These are phyloP conservation scores for Camelina neglecta DNA, from an alignment of 345 rosid species.

Conservation along the genomic window DNA sequence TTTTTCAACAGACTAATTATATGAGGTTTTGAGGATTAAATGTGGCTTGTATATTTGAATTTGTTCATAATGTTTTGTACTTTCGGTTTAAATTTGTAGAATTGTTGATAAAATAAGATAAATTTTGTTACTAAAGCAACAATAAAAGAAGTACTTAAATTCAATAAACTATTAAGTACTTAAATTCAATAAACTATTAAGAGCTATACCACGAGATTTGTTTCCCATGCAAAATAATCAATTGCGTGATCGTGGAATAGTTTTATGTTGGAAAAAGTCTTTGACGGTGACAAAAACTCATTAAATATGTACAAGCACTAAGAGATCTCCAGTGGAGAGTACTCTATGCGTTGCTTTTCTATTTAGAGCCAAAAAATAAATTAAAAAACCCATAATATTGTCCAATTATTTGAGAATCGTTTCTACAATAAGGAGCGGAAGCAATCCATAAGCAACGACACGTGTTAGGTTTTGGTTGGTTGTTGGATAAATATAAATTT, in stretches of 20 bases:
- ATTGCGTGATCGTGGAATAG: slow-evolving; percentile 22
- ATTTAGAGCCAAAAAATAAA: too few species aligned
- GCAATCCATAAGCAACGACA: too few species aligned
- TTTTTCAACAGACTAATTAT: too few species aligned
- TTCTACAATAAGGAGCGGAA: too few species aligned
- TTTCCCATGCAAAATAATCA: slow-evolving; percentile 27
- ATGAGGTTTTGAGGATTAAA: too few species aligned
- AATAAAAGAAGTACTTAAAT: neutral
- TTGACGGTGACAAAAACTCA: slow-evolving; percentile 18
- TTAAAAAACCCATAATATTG: too few species aligned
- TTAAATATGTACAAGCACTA: neutral
- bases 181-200: neutral
- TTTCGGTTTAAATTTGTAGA: neutral
- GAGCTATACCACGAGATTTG: slow-evolving; percentile 26
- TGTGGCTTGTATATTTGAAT: too few species aligned
- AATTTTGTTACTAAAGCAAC: neutral
- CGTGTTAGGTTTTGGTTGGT: too few species aligned
- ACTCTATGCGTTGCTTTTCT: too few species aligned
- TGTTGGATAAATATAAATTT: too few species aligned
- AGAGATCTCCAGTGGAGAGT: too few species aligned
- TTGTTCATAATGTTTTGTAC: neutral
- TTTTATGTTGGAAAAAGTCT: slow-evolving; percentile 29
- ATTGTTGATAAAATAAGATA: neutral
- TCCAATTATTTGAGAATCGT: too few species aligned
- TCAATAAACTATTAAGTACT: neutral